A percentile compares a stretch with the other conserved stretches of the same genome.
These are phyloP conservation scores for Mycena venus DNA, from an alignment of 768 basidiomycete species.

Conservation along the genomic window DNA sequence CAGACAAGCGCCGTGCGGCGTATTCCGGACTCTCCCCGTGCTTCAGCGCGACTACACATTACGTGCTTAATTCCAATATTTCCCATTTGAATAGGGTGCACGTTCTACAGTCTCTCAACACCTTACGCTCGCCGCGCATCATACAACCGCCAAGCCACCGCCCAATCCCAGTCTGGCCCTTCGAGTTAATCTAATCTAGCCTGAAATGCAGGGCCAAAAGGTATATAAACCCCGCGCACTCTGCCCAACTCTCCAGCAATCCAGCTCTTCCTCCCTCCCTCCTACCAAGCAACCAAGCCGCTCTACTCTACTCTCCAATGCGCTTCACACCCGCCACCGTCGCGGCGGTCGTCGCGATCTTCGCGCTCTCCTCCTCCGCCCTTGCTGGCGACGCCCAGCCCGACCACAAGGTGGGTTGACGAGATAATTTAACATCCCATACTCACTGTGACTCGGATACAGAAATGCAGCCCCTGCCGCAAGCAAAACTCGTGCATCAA, in stretches of 20 bases:
- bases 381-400: neutral
- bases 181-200: slow-evolving; percentile 10
- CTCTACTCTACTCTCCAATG: neutral
- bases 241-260: slow-evolving; percentile 6
- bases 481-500: neutral
- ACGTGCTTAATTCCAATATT: neutral
- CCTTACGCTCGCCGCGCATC: neutral
- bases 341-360: slow-evolving; percentile 9
- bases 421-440: too few relatives aligned
- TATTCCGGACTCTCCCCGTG: too few relatives aligned
- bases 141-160: too few relatives aligned
- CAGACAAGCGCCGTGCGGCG: too few relatives aligned
- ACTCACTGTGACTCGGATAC: too few relatives aligned
- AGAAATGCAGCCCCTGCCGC: neutral
- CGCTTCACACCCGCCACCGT: slow-evolving; percentile 4
- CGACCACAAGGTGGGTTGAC: neutral
- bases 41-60: neutral
- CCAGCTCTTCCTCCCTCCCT: slow-evolving; percentile 4
- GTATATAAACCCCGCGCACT: slow-evolving; percentile 1
- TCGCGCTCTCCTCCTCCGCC: neutral
- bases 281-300: neutral
- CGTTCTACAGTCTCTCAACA: neutral
- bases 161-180: neutral
- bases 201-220: neutral
- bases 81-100: neutral